Evolutionary conservation across 495 filamentous ascomycete species (phyloP), one percentile per base, ranked within the genome.

Genomic region (Opeltia flavorubescens): DNA sequence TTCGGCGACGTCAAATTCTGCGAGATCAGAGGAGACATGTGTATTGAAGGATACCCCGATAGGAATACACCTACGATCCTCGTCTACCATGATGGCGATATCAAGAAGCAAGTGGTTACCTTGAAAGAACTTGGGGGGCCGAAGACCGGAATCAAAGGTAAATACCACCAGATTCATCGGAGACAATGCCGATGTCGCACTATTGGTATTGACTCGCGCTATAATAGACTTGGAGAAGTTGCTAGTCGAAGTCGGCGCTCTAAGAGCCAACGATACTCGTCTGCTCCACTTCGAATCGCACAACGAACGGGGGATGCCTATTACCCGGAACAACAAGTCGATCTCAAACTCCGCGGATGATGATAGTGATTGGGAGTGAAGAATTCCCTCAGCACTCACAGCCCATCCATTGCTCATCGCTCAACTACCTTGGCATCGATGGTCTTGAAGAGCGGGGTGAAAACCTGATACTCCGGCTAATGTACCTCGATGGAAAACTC

Each of bases 1-100:
- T 96, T 81, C 57, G 86, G 86, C 25, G 88, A 99, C 48, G 64
- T 96, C 59, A 99, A 99, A 65, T 99, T 99, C 67, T 95, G 89
- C 60, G 86, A 99, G 64, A 96, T 99, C 38, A 72, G 79, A 53
- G 91, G 78, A 2, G 81, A 88, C 57, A 80, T 94, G 75, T 94
- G 91, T 48, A 95, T 99, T 56, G 91, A 96, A 65, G 83, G 83
- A 18, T 99, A 96, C 61, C 91, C 91, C 13, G 93, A 96, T 58
- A 72, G 73, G 44, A 96, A 95, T 57, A 93, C 86, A 41, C 91
- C 91, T 7, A 99, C 91, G 5, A 89, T 99, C 26, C 64, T 99
- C 47, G 76, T 94, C 0, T 99, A 96, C 58, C 78, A 78, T 57
- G 83, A 95, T 52, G 87, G 86, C 17, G 87, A 96, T 63, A 93